Conservation (phyloP, 305 asterid genomes). For the Euphrasia arctica region DNA sequence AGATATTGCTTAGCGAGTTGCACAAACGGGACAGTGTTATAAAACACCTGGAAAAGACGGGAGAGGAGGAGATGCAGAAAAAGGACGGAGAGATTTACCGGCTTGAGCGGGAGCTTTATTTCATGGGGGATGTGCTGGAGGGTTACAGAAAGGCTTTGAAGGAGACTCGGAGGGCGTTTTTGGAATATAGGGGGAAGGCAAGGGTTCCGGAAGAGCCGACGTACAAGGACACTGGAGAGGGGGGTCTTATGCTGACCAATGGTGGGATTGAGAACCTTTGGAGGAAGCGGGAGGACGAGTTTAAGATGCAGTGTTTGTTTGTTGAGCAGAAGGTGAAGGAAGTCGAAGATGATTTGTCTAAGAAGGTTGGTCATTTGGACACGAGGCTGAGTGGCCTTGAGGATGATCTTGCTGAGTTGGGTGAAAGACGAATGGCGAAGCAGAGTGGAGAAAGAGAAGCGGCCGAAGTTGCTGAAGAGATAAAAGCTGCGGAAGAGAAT, state of each 20-base stretch:
- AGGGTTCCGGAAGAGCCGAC: conserved; percentile 63
- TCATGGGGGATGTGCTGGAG: conserved; percentile 53
- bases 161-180: conserved; percentile 54
- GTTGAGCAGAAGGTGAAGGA: conserved; percentile 49
- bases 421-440: conserved; percentile 26
- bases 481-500: conserved; percentile 14
- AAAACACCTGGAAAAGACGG: conserved; percentile 49
- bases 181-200: conserved; percentile 51
- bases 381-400: conserved; percentile 35
- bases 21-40: conserved; percentile 62
- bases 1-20: conserved; percentile 50
- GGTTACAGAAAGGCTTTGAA: conserved; percentile 69
- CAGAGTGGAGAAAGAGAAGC: conserved; percentile 30
- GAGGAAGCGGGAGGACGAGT: conserved; percentile 62
- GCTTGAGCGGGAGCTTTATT: conserved; percentile 57
- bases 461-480: conserved; percentile 15
- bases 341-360: conserved; percentile 35
- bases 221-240: conserved; percentile 67
- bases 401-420: conserved; percentile 28
- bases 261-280: conserved; percentile 55
- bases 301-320: conserved; percentile 36
- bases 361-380: conserved; percentile 34
- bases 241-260: conserved; percentile 67
- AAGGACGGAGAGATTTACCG: conserved; percentile 51
- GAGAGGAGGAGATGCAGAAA: conserved; percentile 52